Conservation (phyloP, 148 eudicot species). For the Camellia lanceoleosa region DNA sequence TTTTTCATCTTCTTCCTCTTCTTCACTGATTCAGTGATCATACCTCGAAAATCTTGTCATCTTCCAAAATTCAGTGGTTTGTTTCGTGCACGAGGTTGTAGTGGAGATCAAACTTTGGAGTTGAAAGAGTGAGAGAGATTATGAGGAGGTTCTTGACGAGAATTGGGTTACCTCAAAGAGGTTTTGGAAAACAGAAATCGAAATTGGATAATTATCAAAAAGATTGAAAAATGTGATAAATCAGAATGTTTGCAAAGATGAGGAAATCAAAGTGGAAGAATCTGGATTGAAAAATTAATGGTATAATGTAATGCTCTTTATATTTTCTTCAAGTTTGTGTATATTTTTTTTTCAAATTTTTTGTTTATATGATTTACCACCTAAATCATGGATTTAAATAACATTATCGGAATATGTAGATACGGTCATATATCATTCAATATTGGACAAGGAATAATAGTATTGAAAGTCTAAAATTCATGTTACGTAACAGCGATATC, state of each 20-base stretch:
- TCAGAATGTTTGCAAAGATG: too few relatives aligned
- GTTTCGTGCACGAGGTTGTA: slow-evolving; percentile 12
- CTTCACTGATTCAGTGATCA: slow-evolving; percentile 36
- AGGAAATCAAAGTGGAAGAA: background rate
- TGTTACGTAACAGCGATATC: too few relatives aligned
- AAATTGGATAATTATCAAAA: too few relatives aligned
- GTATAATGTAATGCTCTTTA: slow-evolving; percentile 47
- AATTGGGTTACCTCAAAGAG: too few relatives aligned
- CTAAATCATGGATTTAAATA: too few relatives aligned
- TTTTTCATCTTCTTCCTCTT: slow-evolving; percentile 31
- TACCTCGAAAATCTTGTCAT: slow-evolving; percentile 21
- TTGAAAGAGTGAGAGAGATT: slow-evolving; percentile 46
- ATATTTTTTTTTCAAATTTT: background rate
- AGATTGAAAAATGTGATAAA: too few relatives aligned
- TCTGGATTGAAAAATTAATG: slow-evolving; percentile 37
- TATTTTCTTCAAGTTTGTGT: background rate
- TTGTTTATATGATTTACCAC: background rate
- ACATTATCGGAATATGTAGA: background rate
- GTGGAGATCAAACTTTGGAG: slow-evolving; percentile 31
- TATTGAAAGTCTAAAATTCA: too few relatives aligned
- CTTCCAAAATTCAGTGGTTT: too few relatives aligned
- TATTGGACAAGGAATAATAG: too few relatives aligned
- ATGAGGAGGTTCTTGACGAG: slow-evolving; percentile 26
- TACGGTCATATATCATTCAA: background rate
- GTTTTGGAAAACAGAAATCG: too few relatives aligned